Base-by-base conservation (phyloP, 2,329 filamentous ascomycete genomes). In the Endoconidiophora laricicola region DNA sequence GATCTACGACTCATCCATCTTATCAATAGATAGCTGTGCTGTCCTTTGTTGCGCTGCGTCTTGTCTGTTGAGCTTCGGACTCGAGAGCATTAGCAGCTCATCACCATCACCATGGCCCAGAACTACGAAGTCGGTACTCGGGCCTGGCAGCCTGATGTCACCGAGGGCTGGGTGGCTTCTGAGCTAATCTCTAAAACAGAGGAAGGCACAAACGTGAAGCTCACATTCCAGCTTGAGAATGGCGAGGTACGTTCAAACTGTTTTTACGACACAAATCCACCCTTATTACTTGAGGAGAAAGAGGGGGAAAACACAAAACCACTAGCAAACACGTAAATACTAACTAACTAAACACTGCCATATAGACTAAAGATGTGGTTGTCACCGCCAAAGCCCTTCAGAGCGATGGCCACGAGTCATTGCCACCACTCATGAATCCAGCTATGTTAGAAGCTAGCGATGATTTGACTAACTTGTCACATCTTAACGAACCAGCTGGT, bases 401-500 rank as follows among this genome's bases (percentile, higher is more conserved):
- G 64, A 79, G 81, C 60, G 81, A 81, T 63, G 83, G 79, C 61
- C 81, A 88, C 66, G 69, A 81, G 48, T 79, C 79, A 52, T 72
- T 98, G 56, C 91, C 91, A 44, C 91, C 91, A 46, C 68, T 98
- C 59, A 96, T 96, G 87, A 98, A 98, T 66, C 91, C 91, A 57
- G 78, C 90, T 48, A 93, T 96, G 79, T 83, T 98, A 58, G 91
- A 98, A 74, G 91, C 91, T 58, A 95, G 88, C 69, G 91, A 98
- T 68, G 91, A 98, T 66, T 69, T 98, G 60, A 98, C 91, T 56
- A 96, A 94, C 65, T 67, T 98, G 57, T 98, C 91, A 58, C 88
- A 98, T 77, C 70, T 98, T 55, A 98, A 98, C 69, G 91, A 98
- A 66, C 91, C 91, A 62, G 91, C 91, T 65, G 88, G 87, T 94